Conservation (phyloP, 768 basidiomycete species). For the Lactifluus piperatus region DNA sequence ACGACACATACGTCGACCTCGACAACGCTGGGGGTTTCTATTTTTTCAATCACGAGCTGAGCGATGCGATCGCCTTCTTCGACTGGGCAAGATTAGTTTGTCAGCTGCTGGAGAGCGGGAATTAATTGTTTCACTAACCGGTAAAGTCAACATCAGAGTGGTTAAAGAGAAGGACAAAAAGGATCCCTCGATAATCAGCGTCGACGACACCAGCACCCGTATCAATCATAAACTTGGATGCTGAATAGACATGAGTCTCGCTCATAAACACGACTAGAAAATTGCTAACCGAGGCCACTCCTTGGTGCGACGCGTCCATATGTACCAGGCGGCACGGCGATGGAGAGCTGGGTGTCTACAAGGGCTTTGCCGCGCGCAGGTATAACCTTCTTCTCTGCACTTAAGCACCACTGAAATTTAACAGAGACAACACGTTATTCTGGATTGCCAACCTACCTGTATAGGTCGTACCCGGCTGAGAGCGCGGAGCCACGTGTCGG, state of each 20-base stretch:
- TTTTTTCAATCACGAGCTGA: slow-evolving; percentile 87
- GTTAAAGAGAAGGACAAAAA: slow-evolving; percentile 92
- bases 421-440: background rate
- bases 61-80: slow-evolving; percentile 93
- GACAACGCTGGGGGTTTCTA: slow-evolving; percentile 73
- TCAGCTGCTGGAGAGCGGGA: background rate
- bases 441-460: slow-evolving; percentile 50
- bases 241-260: slow-evolving; percentile 32
- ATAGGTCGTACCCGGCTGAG: slow-evolving; percentile 93
- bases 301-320: slow-evolving; percentile 97
- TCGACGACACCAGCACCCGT: slow-evolving; percentile 98
- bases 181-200: slow-evolving; percentile 87
- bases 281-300: slow-evolving; percentile 71
- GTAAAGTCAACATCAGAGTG: slow-evolving; percentile 83
- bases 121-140: slow-evolving; percentile 36
- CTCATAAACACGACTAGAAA: background rate
- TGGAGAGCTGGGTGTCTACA: slow-evolving; percentile 83
- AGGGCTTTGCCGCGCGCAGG: slow-evolving; percentile 90
- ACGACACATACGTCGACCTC: slow-evolving; percentile 67
- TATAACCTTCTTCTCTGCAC: slow-evolving; percentile 76
- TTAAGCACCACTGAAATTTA: slow-evolving; percentile 25
- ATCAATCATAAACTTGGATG: slow-evolving; percentile 95
- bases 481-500: slow-evolving; percentile 83
- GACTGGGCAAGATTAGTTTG: slow-evolving; percentile 38
- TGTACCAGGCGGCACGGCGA: slow-evolving; percentile 88